These are phyloP conservation scores for Wickerhamomyces pijperi DNA, from an alignment of 805 yeast species.

Conservation along the genomic window DNA sequence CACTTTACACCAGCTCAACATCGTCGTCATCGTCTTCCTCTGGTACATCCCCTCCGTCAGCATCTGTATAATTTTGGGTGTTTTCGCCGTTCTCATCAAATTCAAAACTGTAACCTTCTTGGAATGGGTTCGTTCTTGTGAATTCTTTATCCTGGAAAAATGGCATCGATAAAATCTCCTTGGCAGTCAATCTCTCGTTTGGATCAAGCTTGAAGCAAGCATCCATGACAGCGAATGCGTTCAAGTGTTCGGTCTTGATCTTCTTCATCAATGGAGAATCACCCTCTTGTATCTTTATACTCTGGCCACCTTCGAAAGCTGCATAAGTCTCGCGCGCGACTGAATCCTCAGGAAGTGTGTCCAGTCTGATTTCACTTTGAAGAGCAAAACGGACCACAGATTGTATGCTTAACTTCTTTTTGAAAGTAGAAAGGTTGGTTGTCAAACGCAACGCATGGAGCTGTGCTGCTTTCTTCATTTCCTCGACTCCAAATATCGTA, in stretches of 20 bases:
- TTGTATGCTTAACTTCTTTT: slow-evolving; percentile 9
- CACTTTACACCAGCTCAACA: slow-evolving; percentile 1
- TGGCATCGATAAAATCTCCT: slow-evolving; percentile 43
- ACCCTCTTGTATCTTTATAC: slow-evolving; percentile 1
- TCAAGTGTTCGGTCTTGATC: slow-evolving; percentile 9
- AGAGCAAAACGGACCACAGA: slow-evolving; percentile 33
- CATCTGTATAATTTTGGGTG: not conserved
- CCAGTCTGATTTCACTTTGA: slow-evolving; percentile 38
- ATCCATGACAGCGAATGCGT: slow-evolving; percentile 17
- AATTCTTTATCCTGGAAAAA: slow-evolving; percentile 8
- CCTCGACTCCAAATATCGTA: slow-evolving; percentile 63
- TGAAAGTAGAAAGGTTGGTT: slow-evolving; percentile 41
- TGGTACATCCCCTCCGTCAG: not conserved
- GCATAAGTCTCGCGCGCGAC: slow-evolving; percentile 56
- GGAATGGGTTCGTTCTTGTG: not conserved
- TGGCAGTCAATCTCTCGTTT: slow-evolving; percentile 64
- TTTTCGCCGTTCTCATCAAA: not conserved
- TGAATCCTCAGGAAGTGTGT: slow-evolving; percentile 58
- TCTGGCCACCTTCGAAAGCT: slow-evolving; percentile 17
- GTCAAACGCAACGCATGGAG: slow-evolving; percentile 87
- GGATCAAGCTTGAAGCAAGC: slow-evolving; percentile 73
- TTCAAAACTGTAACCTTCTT: not conserved
- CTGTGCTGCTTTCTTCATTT: slow-evolving; percentile 65
- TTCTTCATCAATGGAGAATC: slow-evolving; percentile 3
- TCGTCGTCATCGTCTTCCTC: slow-evolving; percentile 11